Evolutionary conservation across 2,329 filamentous ascomycete species (phyloP).

Genomic region (Pestalotiopsis fici): DNA sequence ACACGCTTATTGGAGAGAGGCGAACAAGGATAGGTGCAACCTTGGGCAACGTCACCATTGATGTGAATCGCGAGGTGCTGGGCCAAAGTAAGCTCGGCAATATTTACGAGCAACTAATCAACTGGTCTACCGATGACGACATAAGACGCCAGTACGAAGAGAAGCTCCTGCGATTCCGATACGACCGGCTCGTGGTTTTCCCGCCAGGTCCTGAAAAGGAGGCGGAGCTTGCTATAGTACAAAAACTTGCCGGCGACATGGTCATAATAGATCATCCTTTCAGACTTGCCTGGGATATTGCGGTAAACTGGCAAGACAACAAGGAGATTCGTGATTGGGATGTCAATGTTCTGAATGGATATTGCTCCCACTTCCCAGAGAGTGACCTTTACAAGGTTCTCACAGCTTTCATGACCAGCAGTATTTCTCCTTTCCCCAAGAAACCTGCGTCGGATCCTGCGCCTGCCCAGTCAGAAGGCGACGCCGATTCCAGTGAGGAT

Average conservation of each 20-base stretch:
- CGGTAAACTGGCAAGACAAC: slow-evolving; percentile 85
- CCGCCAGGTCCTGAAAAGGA: slow-evolving; percentile 65
- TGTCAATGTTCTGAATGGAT: slow-evolving; percentile 74
- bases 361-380: slow-evolving; percentile 81
- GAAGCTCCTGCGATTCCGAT: slow-evolving; percentile 79
- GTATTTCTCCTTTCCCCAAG: slow-evolving; percentile 77
- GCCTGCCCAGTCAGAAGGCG: slow-evolving; percentile 26
- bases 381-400: slow-evolving; percentile 81
- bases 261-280: slow-evolving; percentile 94
- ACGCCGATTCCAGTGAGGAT: slow-evolving; percentile 57
- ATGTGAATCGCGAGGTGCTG: slow-evolving; percentile 87
- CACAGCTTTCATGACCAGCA: slow-evolving; percentile 78
- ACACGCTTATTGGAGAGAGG: slow-evolving; percentile 85
- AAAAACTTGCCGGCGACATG: slow-evolving; percentile 84
- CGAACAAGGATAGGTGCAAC: slow-evolving; percentile 84
- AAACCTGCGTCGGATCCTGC: slow-evolving; percentile 17
- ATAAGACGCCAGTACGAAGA: slow-evolving; percentile 84
- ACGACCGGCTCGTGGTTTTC: slow-evolving; percentile 74
- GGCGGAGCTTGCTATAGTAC: slow-evolving; percentile 70
- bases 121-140: slow-evolving; percentile 89
- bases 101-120: slow-evolving; percentile 80
- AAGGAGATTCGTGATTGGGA: slow-evolving; percentile 78
- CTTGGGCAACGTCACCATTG: slow-evolving; percentile 77
- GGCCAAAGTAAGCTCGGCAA: slow-evolving; percentile 74
- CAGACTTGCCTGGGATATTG: slow-evolving; percentile 86